Conservation (phyloP, 305 asterid species). For the Withania somnifera region DNA sequence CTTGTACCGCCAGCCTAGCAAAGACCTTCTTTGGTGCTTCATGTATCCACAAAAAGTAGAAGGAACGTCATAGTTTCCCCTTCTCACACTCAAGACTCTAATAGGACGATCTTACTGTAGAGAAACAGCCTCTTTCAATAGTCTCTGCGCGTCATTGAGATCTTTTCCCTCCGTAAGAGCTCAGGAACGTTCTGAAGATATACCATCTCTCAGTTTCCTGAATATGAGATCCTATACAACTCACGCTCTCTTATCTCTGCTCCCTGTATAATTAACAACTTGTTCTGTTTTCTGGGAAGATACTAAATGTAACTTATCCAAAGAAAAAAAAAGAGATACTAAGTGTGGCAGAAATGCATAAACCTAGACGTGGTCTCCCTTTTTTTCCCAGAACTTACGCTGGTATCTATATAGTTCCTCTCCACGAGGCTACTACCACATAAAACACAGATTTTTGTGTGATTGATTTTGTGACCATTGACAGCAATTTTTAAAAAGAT, state of each 20-base stretch:
- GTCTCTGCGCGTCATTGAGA: not conserved
- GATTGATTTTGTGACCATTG: not conserved
- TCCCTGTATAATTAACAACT: not conserved
- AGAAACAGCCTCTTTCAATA: not conserved
- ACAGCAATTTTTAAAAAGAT: not conserved
- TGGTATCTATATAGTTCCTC: not conserved
- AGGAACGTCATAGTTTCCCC: not conserved
- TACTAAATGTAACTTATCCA: too few relatives aligned
- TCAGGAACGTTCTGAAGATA: not conserved
- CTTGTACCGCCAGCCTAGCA: not conserved
- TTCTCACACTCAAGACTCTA: not conserved
- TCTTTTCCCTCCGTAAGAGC: not conserved
- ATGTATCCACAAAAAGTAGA: not conserved
- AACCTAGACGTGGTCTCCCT: not conserved
- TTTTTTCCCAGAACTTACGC: not conserved
- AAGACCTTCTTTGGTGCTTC: not conserved
- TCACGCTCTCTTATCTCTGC: not conserved
- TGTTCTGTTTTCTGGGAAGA: not conserved
- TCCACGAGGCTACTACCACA: not conserved
- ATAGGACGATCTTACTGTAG: not conserved
- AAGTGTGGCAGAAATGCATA: not conserved
- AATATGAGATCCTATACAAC: not conserved
- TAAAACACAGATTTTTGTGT: not conserved
- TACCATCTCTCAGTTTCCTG: not conserved
- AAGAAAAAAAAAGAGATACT: too few relatives aligned